Evolutionary conservation across 2,329 filamentous ascomycete species (phyloP), one percentile per base, ranked within the genome.

Genomic region (Triangularia setosa): DNA sequence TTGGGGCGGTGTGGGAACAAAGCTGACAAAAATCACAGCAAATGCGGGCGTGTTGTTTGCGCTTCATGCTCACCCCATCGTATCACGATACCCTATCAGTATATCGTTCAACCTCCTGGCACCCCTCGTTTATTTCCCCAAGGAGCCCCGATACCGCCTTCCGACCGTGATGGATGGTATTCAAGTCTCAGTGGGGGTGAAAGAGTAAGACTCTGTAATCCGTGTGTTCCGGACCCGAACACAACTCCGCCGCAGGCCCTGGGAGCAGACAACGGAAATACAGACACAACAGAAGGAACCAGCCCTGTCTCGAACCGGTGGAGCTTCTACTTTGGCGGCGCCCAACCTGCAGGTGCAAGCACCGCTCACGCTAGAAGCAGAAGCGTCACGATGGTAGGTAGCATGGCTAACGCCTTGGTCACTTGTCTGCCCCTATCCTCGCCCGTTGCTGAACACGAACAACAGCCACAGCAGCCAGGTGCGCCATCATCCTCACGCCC

Each of bases 11-110:
- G 4, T 14, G 8, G 30, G 27, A 24, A 48, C 61, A 65, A 18
- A 57, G 28, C 58, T 52, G 54, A 58, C 57, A 30, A 53, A 55
- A 57, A 58, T 24, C 27, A 59, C 57, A 90, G 89, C 70, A 97
- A 97, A 84, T 98, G 94, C 74, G 94, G 94, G 55, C 84, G 93
- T 66, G 93, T 98, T 8, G 94, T 98, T 24, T 98, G 94, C 77
- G 88, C 89, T 64, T 83, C 87, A 21, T 98, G 94, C 79, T 97
- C 94, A 2, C 94, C 94, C 3, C 94, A 98, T 76, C 87, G 93
- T 66, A 98, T 98, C 73, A 96, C 91, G 3, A 97, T 98, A 68
- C 94, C 94, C 0, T 86, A 93, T 69, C 91, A 95, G 73, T 98
- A 92, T 75, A 97, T 98, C 69, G 93, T 97, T 25, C 89, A 90